Evolutionary conservation across 331 rosid genomes (phyloP), one percentile per base, ranked within the genome.

Genomic region (Erythrophleum ivorense): DNA sequence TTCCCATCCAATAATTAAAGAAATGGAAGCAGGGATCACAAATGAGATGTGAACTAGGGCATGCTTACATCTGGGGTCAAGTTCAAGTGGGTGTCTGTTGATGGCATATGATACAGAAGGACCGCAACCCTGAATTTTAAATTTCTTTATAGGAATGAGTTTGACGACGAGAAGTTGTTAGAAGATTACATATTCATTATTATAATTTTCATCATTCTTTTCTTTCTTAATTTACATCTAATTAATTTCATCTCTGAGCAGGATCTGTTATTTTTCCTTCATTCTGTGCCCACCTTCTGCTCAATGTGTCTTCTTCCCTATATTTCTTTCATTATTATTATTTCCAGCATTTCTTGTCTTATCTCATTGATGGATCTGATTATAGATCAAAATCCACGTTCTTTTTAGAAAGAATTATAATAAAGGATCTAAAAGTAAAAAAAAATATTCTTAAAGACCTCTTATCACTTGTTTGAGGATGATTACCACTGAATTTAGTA

Each of bases 11-110:
- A 2, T 68, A 68, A 68, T 68, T 65, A 64, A 16, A 72, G 24
- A 82, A 62, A n/a, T 77, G 38, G 53, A 63, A 31, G 65, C 31
- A 45, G 15, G n/a, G 53, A 68, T 40, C 38, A 29, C 67, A 4
- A 62, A 8, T 41, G 1, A 67, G 53, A 41, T n/a, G 53, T 10
- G 33, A 18, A 67, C 3, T n/a, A 67, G 73, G 9, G 53, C 73
- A 67, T 41, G 53, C 34, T 68, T 19, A 43, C 8, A 0, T n/a
- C 13, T 43, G 34, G 73, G 71, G 54, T 45, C 53, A 65, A 43
- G 53, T 68, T 41, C 53, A 10, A n/a, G 53, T 9, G n/a, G 18
- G 36, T 68, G 18, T 36, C 2, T 66, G 71, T 8, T 38, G 6
- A 68, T 68, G 53, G 62, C 31, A 41, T 41, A 11, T 19, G 34